phyloP scores from a whole-genome alignment of 2,329 filamentous ascomycete species.

The Chrysoporthe cubensis region DNA sequence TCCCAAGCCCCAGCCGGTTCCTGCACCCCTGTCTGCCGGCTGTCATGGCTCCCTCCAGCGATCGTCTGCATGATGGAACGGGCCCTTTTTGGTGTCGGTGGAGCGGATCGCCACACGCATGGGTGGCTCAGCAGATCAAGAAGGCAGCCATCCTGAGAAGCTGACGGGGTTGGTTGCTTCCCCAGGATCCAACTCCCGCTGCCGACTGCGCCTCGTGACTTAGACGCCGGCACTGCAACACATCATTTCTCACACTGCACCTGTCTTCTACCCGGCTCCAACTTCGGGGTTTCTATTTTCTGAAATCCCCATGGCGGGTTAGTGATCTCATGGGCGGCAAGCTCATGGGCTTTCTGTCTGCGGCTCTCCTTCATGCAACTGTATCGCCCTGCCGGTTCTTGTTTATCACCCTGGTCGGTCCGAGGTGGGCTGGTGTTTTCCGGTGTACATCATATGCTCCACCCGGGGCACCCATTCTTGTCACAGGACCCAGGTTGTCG shows the following conservation, averaged over 20 bases:
- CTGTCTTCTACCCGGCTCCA: background rate
- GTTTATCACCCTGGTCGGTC: background rate
- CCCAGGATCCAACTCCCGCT: background rate
- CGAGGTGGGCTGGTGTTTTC: background rate
- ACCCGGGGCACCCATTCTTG: background rate
- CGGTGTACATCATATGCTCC: slow-evolving; percentile 2
- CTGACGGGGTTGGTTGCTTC: slow-evolving; percentile 3
- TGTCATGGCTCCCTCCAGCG: slow-evolving; percentile 13
- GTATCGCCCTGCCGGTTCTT: background rate
- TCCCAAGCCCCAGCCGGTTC: slow-evolving; percentile 12
- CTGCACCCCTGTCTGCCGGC: background rate
- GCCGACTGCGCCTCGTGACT: slow-evolving; percentile 14
- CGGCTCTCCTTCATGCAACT: background rate
- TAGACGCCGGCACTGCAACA: background rate
- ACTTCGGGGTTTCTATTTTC: background rate
- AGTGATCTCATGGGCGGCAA: background rate
- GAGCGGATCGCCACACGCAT: slow-evolving; percentile 1
- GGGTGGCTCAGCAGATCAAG: slow-evolving; percentile 13
- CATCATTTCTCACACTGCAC: background rate
- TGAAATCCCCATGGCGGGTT: background rate
- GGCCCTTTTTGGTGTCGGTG: background rate
- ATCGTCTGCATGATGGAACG: slow-evolving; percentile 10
- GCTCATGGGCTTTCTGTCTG: background rate
- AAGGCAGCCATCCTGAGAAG: slow-evolving; percentile 6
- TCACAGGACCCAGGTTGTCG: slow-evolving; percentile 4